Evolutionary conservation across 2,329 filamentous ascomycete genomes (phyloP), one percentile per base, ranked within the genome.

Genomic region (Hymenoscyphus fructigenus): DNA sequence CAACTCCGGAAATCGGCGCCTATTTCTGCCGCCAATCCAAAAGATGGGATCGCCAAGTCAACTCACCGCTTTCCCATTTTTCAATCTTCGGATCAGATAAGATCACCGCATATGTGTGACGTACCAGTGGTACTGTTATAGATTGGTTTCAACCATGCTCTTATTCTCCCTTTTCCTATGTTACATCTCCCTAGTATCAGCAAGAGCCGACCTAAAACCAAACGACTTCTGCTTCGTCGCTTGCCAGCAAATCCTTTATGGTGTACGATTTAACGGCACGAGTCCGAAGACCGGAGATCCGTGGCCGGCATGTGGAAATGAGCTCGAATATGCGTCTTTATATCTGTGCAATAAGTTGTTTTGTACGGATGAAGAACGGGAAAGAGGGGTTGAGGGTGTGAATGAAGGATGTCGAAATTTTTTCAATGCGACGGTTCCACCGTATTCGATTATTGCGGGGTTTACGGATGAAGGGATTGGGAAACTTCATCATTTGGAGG

Each of bases 21-120:
- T 6, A 20, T 20, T 23, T 38, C 36, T 38, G 36, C 44, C 47
- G 14, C 47, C 47, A 53, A 50, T n/a, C 20, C n/a, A 6, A 50
- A 10, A 23, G 12, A 23, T 50, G 44, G 44, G 44, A 10, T 20
- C 7, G 34, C 20, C 9, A 10, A 23, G 47, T 4, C 20, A 5
- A 12, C 1, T 23, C 44, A 50, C 47, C 47, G 47, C 47, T 53
- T 53, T 53, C 47, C 20, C 0, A 26, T 15, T 53, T 53, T 53
- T 53, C 20, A 53, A 53, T 53, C 20, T 53, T 44, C 20, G 26
- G 34, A 60, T 59, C 57, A 59, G 57, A 59, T 59, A 59, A 59
- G 57, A 59, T 60, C 38, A 23, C 10, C 5, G 38, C 58, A 44
- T 20, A 20, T 60, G 10, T 47, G 26, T n/a, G 17, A 38, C 36